Conservation (phyloP, 2,329 filamentous ascomycete genomes). For the Didymella sp. region DNA sequence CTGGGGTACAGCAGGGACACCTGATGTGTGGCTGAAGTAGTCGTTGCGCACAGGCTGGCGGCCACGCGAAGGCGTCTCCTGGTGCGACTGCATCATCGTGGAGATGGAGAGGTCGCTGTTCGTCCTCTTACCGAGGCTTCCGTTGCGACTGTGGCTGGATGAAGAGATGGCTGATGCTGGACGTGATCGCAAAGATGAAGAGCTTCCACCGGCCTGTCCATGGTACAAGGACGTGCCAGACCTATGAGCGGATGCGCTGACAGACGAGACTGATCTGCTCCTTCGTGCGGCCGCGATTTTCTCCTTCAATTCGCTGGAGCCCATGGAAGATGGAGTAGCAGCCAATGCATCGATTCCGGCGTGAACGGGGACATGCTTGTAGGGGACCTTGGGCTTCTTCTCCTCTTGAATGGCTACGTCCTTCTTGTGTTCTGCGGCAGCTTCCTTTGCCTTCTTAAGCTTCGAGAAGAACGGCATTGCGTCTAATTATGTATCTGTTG, state of each 20-base stretch:
- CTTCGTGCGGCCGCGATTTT: constrained; percentile 30
- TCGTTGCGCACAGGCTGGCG: constrained; percentile 16
- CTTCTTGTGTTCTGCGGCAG: constrained; percentile 36
- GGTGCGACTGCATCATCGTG: constrained; percentile 34
- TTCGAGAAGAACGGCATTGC: constrained; percentile 45
- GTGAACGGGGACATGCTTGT: constrained; percentile 38
- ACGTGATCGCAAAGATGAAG: constrained; percentile 7
- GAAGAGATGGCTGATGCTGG: constrained; percentile 20
- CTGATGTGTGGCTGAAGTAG: constrained; percentile 3
- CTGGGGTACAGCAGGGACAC: constrained; percentile 13
- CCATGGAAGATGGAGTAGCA: constrained; percentile 22
- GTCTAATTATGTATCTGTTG: not conserved
- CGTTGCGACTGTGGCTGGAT: constrained; percentile 16
- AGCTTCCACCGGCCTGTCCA: constrained; percentile 8
- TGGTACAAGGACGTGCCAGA: not conserved
- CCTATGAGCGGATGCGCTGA: constrained; percentile 1
- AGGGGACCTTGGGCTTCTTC: constrained; percentile 28
- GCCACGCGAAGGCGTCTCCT: constrained; percentile 14
- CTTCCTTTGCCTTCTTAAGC: constrained; percentile 42
- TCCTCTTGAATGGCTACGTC: constrained; percentile 22
- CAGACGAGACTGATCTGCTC: constrained; percentile 13
- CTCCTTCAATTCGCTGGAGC: constrained; percentile 24
- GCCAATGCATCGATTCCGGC: constrained; percentile 36
- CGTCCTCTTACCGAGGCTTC: constrained; percentile 13
- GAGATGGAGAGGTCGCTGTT: constrained; percentile 33